Conservation (phyloP, 116 monocot species). For the Thalassia testudinum region DNA sequence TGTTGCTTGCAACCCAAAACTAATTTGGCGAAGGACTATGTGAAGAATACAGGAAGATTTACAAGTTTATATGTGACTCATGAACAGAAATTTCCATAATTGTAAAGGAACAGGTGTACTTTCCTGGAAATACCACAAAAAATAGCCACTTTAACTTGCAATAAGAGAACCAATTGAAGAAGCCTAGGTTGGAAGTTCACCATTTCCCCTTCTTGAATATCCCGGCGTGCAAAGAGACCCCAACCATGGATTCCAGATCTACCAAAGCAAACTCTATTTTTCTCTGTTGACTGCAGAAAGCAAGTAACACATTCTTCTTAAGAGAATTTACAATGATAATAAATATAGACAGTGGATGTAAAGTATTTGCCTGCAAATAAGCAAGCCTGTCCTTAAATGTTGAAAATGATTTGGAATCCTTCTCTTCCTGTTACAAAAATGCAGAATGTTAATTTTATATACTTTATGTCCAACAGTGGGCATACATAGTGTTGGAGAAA, state of each 20-base stretch:
- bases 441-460: not conserved
- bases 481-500: too few relatives aligned
- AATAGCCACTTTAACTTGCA: too few relatives aligned
- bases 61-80: too few relatives aligned
- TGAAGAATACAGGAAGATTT: too few relatives aligned
- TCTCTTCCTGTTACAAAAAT: constrained; percentile 39
- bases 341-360: not conserved
- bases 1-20: too few relatives aligned
- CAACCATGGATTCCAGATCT: constrained; percentile 96
- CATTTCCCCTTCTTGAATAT: constrained; percentile 99
- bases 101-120: too few relatives aligned
- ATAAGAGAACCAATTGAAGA: not conserved
- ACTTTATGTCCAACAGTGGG: too few relatives aligned
- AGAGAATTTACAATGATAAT: not conserved
- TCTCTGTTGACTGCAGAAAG: constrained; percentile 32
- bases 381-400: constrained; percentile 80
- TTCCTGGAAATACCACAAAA: too few relatives aligned
- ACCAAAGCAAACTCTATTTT: constrained; percentile 77
- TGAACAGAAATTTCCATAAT: too few relatives aligned
- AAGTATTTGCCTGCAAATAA: constrained; percentile 44
- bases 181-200: constrained; percentile 12
- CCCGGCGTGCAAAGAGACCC: constrained; percentile 81
- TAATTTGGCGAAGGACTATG: too few relatives aligned
- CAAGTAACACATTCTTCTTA: not conserved
- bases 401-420: constrained; percentile 55